Conservation (phyloP, 2,329 filamentous ascomycete species). For the Cercospora sojina region DNA sequence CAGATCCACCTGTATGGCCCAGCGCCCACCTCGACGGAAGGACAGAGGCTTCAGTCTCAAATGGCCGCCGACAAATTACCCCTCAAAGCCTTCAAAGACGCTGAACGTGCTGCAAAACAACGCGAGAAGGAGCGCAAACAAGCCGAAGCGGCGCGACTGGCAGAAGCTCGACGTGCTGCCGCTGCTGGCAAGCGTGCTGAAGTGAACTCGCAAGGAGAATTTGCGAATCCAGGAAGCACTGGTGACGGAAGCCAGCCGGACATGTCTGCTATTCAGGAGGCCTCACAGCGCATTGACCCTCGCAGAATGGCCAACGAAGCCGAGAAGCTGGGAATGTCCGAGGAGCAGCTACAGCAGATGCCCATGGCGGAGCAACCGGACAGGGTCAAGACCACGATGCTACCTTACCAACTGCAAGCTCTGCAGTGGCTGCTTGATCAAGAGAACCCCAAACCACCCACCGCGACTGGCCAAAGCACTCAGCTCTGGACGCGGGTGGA, state of each 20-base stretch:
- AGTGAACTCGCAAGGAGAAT: constrained; percentile 15
- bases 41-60: constrained; percentile 56
- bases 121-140: constrained; percentile 26
- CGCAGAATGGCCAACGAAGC: constrained; percentile 63
- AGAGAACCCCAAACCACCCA: constrained; percentile 67
- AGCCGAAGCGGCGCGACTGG: constrained; percentile 24
- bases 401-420: constrained; percentile 79
- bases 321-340: constrained; percentile 69
- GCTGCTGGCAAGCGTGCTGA: constrained; percentile 21
- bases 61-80: constrained; percentile 67
- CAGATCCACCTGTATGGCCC: constrained; percentile 64
- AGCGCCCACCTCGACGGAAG: constrained; percentile 25
- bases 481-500: constrained; percentile 73
- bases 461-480: constrained; percentile 60
- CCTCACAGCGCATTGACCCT: constrained; percentile 67
- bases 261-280: constrained; percentile 63
- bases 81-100: constrained; percentile 45
- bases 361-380: constrained; percentile 69
- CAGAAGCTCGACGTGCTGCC: constrained; percentile 32
- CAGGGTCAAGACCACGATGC: constrained; percentile 63
- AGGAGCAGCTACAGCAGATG: constrained; percentile 68
- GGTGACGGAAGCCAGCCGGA: constrained; percentile 40
- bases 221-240: constrained; percentile 12
- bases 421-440: constrained; percentile 78
- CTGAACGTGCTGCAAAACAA: constrained; percentile 37